phyloP scores from a whole-genome alignment of 345 rosid genomes.

The Corchorus capsularis region DNA sequence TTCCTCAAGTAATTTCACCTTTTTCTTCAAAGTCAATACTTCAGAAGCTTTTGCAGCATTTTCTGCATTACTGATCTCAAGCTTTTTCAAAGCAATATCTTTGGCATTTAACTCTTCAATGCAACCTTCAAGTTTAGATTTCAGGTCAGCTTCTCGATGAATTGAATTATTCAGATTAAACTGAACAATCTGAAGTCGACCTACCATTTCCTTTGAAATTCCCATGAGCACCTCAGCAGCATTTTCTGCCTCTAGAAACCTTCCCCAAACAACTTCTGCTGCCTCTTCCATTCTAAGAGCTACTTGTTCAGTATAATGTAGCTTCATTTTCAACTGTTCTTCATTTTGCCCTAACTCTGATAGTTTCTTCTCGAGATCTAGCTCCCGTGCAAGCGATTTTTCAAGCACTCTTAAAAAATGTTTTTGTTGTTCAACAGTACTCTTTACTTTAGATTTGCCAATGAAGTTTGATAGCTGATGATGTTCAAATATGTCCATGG shows the following conservation, averaged over 20 bases:
- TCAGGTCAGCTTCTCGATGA: constrained; percentile 65
- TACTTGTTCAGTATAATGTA: constrained; percentile 76
- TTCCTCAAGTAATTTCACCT: constrained; percentile 58
- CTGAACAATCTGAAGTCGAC: constrained; percentile 65
- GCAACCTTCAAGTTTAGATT: constrained; percentile 52
- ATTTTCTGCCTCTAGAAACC: constrained; percentile 94
- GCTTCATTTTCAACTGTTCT: constrained; percentile 78
- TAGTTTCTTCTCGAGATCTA: constrained; percentile 73
- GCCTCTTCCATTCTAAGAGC: constrained; percentile 95
- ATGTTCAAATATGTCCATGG: constrained; percentile 44
- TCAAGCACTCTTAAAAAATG: constrained; percentile 70
- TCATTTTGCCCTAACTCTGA: constrained; percentile 59
- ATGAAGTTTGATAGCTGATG: constrained; percentile 31
- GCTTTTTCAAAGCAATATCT: constrained; percentile 50
- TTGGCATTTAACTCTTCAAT: constrained; percentile 45
- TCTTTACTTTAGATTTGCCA: constrained; percentile 41
- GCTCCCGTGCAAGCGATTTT: constrained; percentile 76
- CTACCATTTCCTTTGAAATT: constrained; percentile 74
- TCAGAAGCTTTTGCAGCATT: constrained; percentile 45
- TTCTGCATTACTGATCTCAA: constrained; percentile 46
- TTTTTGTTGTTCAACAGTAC: constrained; percentile 56
- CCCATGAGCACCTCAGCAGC: constrained; percentile 82
- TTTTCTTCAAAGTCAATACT: constrained; percentile 51
- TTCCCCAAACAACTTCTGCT: constrained; percentile 87
- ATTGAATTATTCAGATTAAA: constrained; percentile 59